Percentiles rank a stretch among this genome's conserved stretches.
Conservation (phyloP, 257 asterid species). For the Lantana camara region DNA sequence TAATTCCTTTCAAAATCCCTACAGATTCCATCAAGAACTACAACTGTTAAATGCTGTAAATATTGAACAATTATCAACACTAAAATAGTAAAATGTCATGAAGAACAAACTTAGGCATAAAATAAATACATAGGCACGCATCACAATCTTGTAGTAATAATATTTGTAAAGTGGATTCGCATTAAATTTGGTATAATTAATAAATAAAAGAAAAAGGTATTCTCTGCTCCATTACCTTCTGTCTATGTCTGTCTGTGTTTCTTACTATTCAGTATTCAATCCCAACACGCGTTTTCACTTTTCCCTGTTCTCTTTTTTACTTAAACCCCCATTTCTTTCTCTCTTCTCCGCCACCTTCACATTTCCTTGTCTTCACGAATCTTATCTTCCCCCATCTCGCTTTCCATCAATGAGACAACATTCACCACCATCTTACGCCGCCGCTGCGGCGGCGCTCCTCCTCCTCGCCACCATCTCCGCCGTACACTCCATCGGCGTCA, state of each 20-base stretch:
- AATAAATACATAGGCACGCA: too few species aligned
- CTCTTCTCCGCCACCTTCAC: background rate
- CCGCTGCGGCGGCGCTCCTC: slow-evolving; percentile 31
- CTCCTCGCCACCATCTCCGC: slow-evolving; percentile 33
- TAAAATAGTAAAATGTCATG: too few species aligned
- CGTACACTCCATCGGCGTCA: slow-evolving; percentile 70
- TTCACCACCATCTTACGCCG: background rate
- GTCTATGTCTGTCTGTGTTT: background rate
- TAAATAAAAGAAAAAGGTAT: too few species aligned
- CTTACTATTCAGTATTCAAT: background rate
- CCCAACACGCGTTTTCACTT: slow-evolving; percentile 1
- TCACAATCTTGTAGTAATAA: too few species aligned
- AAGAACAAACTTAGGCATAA: too few species aligned
- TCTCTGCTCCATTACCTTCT: too few species aligned
- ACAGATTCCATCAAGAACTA: too few species aligned
- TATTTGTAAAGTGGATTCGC: background rate
- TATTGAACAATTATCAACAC: too few species aligned
- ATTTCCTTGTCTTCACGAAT: background rate
- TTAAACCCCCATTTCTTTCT: background rate
- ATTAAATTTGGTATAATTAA: background rate
- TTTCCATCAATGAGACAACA: slow-evolving; percentile 19
- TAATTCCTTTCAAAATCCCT: too few species aligned
- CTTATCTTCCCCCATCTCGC: slow-evolving; percentile 1
- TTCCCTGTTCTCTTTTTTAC: too few species aligned
- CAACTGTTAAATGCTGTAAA: too few species aligned